Conservation (phyloP, 768 basidiomycete species). For the Trametes meyenii region DNA sequence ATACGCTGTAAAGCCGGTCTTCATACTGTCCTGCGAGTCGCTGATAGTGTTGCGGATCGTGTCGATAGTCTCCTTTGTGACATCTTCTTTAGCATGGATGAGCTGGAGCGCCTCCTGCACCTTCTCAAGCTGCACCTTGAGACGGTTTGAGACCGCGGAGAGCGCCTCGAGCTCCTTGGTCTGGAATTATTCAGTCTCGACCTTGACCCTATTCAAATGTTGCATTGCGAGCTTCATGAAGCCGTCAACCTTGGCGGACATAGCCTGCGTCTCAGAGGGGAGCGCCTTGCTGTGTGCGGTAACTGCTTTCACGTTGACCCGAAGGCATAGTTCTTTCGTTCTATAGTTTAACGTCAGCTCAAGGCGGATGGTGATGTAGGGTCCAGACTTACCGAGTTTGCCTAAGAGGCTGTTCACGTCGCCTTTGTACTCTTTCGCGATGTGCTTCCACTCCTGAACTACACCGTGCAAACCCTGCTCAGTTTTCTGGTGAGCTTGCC, state of each 20-base stretch:
- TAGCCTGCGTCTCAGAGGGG: constrained; percentile 50
- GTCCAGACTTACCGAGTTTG: constrained; percentile 69
- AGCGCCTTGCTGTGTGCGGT: constrained; percentile 63
- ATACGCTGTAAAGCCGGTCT: constrained; percentile 56
- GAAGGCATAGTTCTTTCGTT: constrained; percentile 70
- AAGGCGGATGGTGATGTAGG: neutral
- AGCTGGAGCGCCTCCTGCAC: constrained; percentile 53
- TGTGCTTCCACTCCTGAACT: constrained; percentile 66
- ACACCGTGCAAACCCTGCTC: constrained; percentile 74
- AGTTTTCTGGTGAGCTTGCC: constrained; percentile 75
- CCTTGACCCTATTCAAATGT: constrained; percentile 53
- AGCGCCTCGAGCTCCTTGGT: constrained; percentile 58
- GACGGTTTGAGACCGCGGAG: constrained; percentile 49
- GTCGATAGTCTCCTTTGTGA: constrained; percentile 54
- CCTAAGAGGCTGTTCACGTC: constrained; percentile 76
- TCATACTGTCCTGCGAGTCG: constrained; percentile 57
- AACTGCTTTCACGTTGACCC: constrained; percentile 69
- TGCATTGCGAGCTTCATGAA: constrained; percentile 61
- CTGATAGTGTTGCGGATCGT: constrained; percentile 52
- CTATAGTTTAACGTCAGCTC: constrained; percentile 41
- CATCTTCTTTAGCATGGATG: constrained; percentile 59
- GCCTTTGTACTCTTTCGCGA: constrained; percentile 65
- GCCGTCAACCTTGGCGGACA: constrained; percentile 61
- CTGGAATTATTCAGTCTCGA: constrained; percentile 59
- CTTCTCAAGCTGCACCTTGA: constrained; percentile 61